phyloP scores from a whole-genome alignment of 371 early-diverging fungal species.

The Thermomucor indicae-seudaticae region DNA sequence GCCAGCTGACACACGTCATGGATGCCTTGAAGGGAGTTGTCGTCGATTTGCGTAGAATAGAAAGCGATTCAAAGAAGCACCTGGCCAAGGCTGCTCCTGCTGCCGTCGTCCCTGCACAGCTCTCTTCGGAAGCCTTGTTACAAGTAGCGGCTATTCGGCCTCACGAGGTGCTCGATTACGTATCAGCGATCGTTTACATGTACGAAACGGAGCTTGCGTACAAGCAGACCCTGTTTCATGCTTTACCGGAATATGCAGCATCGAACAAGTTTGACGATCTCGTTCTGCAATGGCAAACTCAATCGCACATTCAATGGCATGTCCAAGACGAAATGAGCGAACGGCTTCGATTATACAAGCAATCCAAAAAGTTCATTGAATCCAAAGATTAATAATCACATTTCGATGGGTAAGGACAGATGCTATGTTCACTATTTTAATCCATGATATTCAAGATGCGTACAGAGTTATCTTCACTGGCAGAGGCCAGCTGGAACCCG shows the following conservation, averaged over 20 bases:
- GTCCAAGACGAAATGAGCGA: neutral
- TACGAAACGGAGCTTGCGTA: neutral
- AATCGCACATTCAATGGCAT: neutral
- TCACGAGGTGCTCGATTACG: neutral
- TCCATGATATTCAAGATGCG: slow-evolving; percentile 56
- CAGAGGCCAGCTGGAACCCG: slow-evolving; percentile 59
- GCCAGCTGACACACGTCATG: neutral
- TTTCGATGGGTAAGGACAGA: no score
- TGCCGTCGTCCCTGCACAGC: neutral
- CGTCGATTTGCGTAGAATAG: neutral
- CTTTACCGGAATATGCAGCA: neutral
- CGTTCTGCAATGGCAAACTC: neutral
- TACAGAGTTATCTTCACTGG: slow-evolving; percentile 73
- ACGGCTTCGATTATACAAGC: neutral
- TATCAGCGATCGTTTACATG: neutral
- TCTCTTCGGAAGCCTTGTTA: neutral
- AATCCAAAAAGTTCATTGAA: neutral
- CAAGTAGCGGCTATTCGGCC: neutral
- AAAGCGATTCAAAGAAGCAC: neutral
- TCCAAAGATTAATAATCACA: neutral
- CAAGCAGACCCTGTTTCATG: neutral
- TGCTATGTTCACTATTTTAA: no score
- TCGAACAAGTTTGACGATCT: neutral
- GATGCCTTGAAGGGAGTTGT: neutral
- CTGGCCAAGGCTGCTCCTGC: neutral